These are phyloP conservation scores for Talaromyces pinophilus DNA, from an alignment of 2,329 filamentous ascomycete genomes.

Conservation along the genomic window DNA sequence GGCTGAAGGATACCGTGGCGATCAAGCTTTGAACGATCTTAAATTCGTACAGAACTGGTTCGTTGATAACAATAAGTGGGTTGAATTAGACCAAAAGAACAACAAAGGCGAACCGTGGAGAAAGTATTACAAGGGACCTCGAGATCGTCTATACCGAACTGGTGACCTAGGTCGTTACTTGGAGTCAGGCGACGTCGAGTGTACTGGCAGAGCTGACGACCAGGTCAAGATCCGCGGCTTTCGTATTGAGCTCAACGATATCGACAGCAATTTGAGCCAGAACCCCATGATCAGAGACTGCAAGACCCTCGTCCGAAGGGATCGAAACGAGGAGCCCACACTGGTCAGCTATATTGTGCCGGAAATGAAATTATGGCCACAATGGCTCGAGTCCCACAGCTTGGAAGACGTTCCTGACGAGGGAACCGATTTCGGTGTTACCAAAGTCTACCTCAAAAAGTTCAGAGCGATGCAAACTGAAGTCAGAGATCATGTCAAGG, in stretches of 20 bases:
- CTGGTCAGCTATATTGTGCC: conserved; percentile 91
- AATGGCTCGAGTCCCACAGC: conserved; percentile 62
- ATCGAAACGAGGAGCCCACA: conserved; percentile 80
- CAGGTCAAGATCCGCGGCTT: conserved; percentile 97
- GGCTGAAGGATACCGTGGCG: conserved; percentile 74
- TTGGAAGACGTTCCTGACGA: conserved; percentile 55
- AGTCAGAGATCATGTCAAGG: conserved; percentile 68
- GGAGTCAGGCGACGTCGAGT: conserved; percentile 70
- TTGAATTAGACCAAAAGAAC: conserved; percentile 59
- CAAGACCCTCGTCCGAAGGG: conserved; percentile 79
- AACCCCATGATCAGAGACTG: conserved; percentile 78
- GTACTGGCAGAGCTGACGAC: conserved; percentile 76
- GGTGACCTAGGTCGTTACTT: conserved; percentile 82
- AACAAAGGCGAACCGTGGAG: conserved; percentile 70
- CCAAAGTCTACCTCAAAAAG: conserved; percentile 50
- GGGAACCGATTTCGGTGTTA: conserved; percentile 43
- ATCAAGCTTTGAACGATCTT: conserved; percentile 63
- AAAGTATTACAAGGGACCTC: conserved; percentile 73
- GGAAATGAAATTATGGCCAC: conserved; percentile 71
- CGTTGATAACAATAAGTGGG: conserved; percentile 70
- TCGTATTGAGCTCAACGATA: conserved; percentile 90
- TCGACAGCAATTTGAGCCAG: conserved; percentile 77
- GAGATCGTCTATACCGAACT: conserved; percentile 83
- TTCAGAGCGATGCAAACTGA: conserved; percentile 63
- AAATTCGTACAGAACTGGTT: conserved; percentile 91